Evolutionary conservation across 768 basidiomycete species (phyloP), one percentile per base, ranked within the genome.

Genomic region (Russula abietina): DNA sequence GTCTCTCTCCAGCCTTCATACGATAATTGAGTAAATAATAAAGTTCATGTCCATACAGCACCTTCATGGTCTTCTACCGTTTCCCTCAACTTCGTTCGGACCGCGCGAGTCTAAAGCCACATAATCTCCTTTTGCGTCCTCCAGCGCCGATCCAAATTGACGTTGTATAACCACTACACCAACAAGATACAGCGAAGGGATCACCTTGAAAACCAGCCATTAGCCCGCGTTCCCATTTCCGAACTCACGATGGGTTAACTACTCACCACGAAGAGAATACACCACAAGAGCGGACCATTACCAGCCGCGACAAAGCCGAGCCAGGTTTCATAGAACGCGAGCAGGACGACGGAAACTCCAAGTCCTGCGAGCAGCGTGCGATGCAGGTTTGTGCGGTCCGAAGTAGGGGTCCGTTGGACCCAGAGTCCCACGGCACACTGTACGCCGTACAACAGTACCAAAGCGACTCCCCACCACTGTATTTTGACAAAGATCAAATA

Each of bases 321-420:
- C 62, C 58, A 64, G 22, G 62, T 16, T 5, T 41, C 57, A 8
- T 55, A 60, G 32, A 55, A 55, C 6, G 58, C 58, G 2, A 64
- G 62, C 24, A 60, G 7, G 52, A 60, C 32, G 48, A 60, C 51
- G 7, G 4, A 41, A 8, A 14, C 39, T 0, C 62, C 62, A 12
- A 64, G 22, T 26, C 46, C 62, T 4, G 48, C 38, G 28, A 64
- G 58, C 46, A 64, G 22, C 36, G 16, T 2, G 24, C 22, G 26
- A 3, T 64, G 58, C 46, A 33, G 5, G 12, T 32, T 48, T 3
- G 53, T 60, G 30, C 58, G 62, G 9, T 32, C 41, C 53, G 30
- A 3, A 9, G 0, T 38, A 4, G 62, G 53, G 7, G 7, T 60
- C n/a, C n/a, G 46, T 9, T 45, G 22, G 22, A 41, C 53, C 53